Conservation (phyloP, 192 early-diverging fungal species). For the Haplosporangium gracile region DNA sequence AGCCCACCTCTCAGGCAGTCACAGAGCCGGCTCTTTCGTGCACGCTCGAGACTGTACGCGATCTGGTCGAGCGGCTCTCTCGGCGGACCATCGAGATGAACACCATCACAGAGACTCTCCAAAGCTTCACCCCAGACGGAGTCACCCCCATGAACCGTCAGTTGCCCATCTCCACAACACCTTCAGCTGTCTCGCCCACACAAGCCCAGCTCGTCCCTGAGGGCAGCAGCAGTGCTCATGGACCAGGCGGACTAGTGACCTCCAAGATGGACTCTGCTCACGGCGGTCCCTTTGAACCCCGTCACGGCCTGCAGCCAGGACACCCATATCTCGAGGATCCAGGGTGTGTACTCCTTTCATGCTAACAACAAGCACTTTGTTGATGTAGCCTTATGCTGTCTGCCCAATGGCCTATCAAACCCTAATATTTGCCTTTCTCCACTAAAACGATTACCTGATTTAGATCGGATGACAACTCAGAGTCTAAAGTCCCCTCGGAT, state of each 20-base stretch:
- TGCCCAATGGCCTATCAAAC: background rate
- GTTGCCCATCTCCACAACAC: constrained; percentile 32
- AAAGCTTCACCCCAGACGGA: constrained; percentile 54
- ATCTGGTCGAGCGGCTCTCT: constrained; percentile 67
- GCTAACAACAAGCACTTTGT: no score
- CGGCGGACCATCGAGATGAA: constrained; percentile 54
- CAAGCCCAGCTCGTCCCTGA: constrained; percentile 46
- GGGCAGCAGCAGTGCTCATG: background rate
- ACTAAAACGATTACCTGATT: background rate
- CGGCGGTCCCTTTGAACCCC: constrained; percentile 12
- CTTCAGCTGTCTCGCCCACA: constrained; percentile 33
- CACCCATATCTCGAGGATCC: constrained; percentile 26
- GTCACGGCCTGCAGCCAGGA: constrained; percentile 3
- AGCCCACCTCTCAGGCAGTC: constrained; percentile 85
- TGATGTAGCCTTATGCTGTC: background rate
- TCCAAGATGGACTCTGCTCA: background rate
- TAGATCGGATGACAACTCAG: constrained; percentile 62
- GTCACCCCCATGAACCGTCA: constrained; percentile 39
- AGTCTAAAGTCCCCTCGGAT: constrained; percentile 54
- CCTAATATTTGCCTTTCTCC: background rate
- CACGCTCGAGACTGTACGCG: constrained; percentile 71
- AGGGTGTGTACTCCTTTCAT: constrained; percentile 19
- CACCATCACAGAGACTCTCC: constrained; percentile 48
- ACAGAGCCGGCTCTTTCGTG: constrained; percentile 77
- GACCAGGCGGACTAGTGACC: background rate